A percentile compares a stretch with the other conserved stretches of the same genome.
These are phyloP conservation scores for Davidsoniella eucalypti DNA, from an alignment of 2,329 filamentous ascomycete genomes.

Conservation along the genomic window DNA sequence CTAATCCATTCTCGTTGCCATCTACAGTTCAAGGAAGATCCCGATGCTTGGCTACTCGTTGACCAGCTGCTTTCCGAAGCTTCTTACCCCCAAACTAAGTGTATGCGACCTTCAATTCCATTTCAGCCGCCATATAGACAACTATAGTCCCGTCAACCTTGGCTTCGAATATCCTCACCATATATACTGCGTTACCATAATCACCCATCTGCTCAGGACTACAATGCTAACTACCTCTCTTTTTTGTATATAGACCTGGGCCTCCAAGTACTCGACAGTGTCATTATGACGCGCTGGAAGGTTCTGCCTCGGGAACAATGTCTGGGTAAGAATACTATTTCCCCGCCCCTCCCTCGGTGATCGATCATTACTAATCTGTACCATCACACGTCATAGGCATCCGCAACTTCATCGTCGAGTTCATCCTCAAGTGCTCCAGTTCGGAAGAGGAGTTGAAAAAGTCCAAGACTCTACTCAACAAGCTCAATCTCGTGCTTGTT, in stretches of 20 bases:
- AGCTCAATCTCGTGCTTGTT: slow-evolving; percentile 92
- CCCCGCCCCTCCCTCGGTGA: background rate
- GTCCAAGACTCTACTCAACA: slow-evolving; percentile 86
- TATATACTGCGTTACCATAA: background rate
- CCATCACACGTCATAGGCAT: slow-evolving; percentile 45
- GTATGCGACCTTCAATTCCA: slow-evolving; percentile 32
- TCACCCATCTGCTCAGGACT: background rate
- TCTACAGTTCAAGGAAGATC: slow-evolving; percentile 89
- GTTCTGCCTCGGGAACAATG: slow-evolving; percentile 91
- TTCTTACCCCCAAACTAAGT: slow-evolving; percentile 91
- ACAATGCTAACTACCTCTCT: background rate
- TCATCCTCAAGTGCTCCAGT: slow-evolving; percentile 86
- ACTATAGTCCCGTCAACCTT: background rate
- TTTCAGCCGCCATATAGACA: background rate
- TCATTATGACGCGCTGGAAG: slow-evolving; percentile 99
- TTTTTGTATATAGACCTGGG: slow-evolving; percentile 50
- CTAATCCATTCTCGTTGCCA: slow-evolving; percentile 5
- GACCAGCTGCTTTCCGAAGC: slow-evolving; percentile 93
- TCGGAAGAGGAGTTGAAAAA: slow-evolving; percentile 74
- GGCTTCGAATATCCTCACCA: background rate
- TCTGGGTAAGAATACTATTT: slow-evolving; percentile 39
- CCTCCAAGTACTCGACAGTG: slow-evolving; percentile 90
- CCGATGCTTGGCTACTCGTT: slow-evolving; percentile 92
- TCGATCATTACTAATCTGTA: background rate
- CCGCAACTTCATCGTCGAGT: slow-evolving; percentile 96